Evolutionary conservation across 1,139 yeast genomes (phyloP), one percentile per base, ranked within the genome.

Genomic region (Scheffersomyces illinoinensis): DNA sequence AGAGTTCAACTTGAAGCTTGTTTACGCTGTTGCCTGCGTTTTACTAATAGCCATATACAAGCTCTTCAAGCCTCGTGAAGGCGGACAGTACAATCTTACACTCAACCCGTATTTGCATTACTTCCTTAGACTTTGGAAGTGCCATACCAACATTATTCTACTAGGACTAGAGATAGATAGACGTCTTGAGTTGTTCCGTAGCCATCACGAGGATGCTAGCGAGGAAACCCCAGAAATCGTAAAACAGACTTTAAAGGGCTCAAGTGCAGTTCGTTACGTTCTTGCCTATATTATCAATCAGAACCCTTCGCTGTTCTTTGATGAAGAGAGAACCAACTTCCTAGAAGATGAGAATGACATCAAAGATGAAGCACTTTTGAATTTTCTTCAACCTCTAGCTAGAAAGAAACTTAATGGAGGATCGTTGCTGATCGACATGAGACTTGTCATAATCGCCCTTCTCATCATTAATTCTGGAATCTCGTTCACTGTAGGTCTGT

Each of bases 151-250:
- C 59, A 78, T 87, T 6, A 78, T 89, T 0, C 69, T 83, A 8
- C 71, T 85, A 7, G 90, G 90, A 0, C 71, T 89, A 21, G 90
- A 86, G 64, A 83, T 88, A 54, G 93, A 89, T 68, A 75, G 92
- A 62, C 68, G 84, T 57, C 78, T 85, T 52, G 93, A 88, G 66
- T 3, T 33, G 43, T 79, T 79, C 66, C 76, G 71, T 70, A 83
- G 69, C 67, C 74, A 62, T 63, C 70, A 76, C 47, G 59, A 66
- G 49, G 66, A 64, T 58, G 68, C 64, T 63, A 61, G 62, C 19
- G 68, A 70, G 48, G 78, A 75, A 33, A 84, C 89, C 0, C 91
- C 91, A 0, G 72, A 75, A 19, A 62, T 80, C 12, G 78, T 87
- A 4, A 76, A 85, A 53, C 83, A 84, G 49, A 80, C 85, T 0